Conservation (phyloP, 495 filamentous ascomycete genomes). For the Penicillium antarcticum region DNA sequence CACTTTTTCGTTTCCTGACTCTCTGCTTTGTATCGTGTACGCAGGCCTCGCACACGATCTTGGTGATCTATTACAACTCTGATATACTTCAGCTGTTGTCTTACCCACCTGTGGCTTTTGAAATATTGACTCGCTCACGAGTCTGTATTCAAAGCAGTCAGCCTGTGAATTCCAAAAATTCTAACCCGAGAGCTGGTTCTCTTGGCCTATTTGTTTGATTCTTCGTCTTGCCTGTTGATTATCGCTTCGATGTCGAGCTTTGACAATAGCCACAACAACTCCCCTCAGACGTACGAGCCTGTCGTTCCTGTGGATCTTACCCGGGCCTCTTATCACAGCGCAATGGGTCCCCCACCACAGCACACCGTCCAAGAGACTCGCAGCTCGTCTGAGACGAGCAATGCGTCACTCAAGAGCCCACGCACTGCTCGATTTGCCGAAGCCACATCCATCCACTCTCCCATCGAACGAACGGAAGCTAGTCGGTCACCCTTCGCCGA, state of each 20-base stretch:
- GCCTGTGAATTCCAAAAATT: background rate
- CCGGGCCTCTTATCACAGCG: slow-evolving; percentile 25
- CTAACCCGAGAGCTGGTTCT: slow-evolving; percentile 41
- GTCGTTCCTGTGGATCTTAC: slow-evolving; percentile 34
- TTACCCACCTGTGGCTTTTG: slow-evolving; percentile 9
- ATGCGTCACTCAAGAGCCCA: slow-evolving; percentile 70
- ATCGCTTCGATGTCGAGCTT: slow-evolving; percentile 26
- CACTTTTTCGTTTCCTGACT: slow-evolving; percentile 10
- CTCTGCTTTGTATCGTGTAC: slow-evolving; percentile 25
- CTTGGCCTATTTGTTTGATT: slow-evolving; percentile 17
- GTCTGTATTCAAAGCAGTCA: slow-evolving; percentile 1
- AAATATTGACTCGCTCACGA: slow-evolving; percentile 11
- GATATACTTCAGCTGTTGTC: slow-evolving; percentile 22
- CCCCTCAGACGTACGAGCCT: slow-evolving; percentile 32
- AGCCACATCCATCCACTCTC: slow-evolving; percentile 83
- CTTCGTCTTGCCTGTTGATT: background rate
- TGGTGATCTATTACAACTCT: slow-evolving; percentile 18
- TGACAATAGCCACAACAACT: slow-evolving; percentile 24
- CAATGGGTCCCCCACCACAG: slow-evolving; percentile 28
- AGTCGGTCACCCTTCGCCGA: slow-evolving; percentile 65
- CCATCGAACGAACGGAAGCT: slow-evolving; percentile 57
- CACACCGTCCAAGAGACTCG: slow-evolving; percentile 23
- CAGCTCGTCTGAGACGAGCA: slow-evolving; percentile 39
- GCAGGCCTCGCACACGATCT: slow-evolving; percentile 34
- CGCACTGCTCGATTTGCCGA: slow-evolving; percentile 87